Conservation (phyloP, 129 eudicot genomes). For the Logfia minima region DNA sequence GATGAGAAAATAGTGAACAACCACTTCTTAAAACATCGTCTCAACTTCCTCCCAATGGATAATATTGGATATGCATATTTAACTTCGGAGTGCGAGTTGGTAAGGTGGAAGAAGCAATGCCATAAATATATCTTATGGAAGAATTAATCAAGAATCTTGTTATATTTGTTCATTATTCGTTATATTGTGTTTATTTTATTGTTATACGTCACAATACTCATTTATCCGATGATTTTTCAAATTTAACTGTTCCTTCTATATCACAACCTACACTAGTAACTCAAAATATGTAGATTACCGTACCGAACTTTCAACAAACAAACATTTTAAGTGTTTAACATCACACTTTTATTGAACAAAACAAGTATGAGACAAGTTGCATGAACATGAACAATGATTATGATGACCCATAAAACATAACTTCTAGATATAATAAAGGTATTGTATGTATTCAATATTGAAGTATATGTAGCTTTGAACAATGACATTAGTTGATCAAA, state of each 20-base stretch:
- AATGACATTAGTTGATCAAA: neutral
- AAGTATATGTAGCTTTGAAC: neutral
- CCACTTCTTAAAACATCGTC: constrained; percentile 38
- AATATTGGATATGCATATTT: constrained; percentile 20
- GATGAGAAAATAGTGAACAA: constrained; percentile 34
- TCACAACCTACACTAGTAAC: neutral
- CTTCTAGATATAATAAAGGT: too few species aligned
- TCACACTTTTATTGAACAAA: neutral
- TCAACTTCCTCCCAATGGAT: constrained; percentile 33
- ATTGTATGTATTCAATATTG: neutral
- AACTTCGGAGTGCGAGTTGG: constrained; percentile 31
- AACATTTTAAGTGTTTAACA: neutral
- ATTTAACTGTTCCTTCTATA: neutral
- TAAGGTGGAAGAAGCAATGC: neutral
- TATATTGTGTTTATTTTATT: neutral
- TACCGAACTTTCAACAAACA: neutral
- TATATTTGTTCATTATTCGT: neutral
- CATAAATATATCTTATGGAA: too few species aligned
- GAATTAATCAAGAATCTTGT: neutral
- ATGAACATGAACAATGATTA: neutral
- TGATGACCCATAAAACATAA: neutral
- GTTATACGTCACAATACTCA: neutral
- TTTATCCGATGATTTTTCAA: neutral
- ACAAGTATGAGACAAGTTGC: neutral
- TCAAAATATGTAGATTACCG: neutral